These are phyloP conservation scores for Ogataea pini DNA, from an alignment of 805 yeast species.

Conservation along the genomic window DNA sequence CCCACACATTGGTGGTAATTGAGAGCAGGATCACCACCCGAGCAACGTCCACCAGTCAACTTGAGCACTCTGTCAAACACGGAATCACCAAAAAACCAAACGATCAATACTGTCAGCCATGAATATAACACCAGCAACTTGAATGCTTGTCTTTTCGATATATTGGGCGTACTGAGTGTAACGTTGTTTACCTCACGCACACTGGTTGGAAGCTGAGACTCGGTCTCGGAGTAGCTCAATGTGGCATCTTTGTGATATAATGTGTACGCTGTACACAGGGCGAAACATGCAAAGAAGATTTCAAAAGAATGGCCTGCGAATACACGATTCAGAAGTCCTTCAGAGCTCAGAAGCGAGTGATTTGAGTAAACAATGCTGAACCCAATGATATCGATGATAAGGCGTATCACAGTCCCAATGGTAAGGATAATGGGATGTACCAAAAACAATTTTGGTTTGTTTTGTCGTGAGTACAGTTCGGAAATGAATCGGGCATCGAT, in stretches of 20 bases:
- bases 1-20: slow-evolving; percentile 25
- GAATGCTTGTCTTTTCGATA: slow-evolving; percentile 16
- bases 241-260: slow-evolving; percentile 11
- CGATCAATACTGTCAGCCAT: slow-evolving; percentile 26
- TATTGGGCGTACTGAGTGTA: slow-evolving; percentile 1
- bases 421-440: slow-evolving; percentile 19
- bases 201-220: not conserved
- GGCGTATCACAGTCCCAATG: slow-evolving; percentile 14
- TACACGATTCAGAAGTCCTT: slow-evolving; percentile 28
- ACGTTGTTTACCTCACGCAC: not conserved
- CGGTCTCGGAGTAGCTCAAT: slow-evolving; percentile 7
- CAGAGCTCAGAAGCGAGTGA: slow-evolving; percentile 22
- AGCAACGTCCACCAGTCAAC: slow-evolving; percentile 43
- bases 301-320: slow-evolving; percentile 36
- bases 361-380: slow-evolving; percentile 10
- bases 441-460: slow-evolving; percentile 8
- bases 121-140: slow-evolving; percentile 25
- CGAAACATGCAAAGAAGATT: slow-evolving; percentile 14
- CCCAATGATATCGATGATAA: not conserved
- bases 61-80: slow-evolving; percentile 35
- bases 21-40: slow-evolving; percentile 20
- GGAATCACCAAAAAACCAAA: slow-evolving; percentile 39
- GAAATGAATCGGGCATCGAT: not conserved
- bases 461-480: not conserved
- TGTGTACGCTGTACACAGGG: slow-evolving; percentile 14